These are phyloP conservation scores for Colletotrichum sansevieriae DNA, from an alignment of 2,329 filamentous ascomycete genomes.

Conservation along the genomic window DNA sequence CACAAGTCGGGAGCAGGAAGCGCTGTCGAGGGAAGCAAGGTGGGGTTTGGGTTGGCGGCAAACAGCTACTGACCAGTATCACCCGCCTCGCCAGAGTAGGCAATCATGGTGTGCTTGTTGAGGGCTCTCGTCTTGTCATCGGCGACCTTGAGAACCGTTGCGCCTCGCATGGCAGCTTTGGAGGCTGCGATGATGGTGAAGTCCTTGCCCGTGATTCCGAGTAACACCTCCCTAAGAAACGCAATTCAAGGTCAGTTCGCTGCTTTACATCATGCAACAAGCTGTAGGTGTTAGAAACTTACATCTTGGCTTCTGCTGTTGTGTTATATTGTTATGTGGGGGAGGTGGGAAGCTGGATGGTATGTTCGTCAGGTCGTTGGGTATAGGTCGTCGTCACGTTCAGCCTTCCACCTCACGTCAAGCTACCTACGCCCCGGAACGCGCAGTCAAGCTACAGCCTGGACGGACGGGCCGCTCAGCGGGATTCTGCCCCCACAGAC, in stretches of 20 bases:
- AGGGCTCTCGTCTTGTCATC: conserved; percentile 97
- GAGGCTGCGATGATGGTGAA: conserved; percentile 98
- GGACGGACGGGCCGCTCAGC: conserved; percentile 38
- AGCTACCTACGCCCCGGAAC: conserved; percentile 45
- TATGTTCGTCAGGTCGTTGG: conserved; percentile 27
- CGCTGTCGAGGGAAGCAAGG: not conserved
- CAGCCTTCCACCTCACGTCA: conserved; percentile 36
- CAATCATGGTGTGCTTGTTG: conserved; percentile 95
- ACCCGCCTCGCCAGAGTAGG: conserved; percentile 94
- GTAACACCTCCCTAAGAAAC: conserved; percentile 86
- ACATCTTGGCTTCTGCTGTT: conserved; percentile 47
- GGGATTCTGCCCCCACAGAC: conserved; percentile 51
- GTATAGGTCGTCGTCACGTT: conserved; percentile 33
- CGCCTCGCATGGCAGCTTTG: conserved; percentile 97
- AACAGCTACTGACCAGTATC: conserved; percentile 78
- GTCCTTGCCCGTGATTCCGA: conserved; percentile 99
- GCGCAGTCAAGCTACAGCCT: conserved; percentile 61
- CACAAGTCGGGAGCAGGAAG: not conserved
- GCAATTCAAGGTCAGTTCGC: conserved; percentile 35
- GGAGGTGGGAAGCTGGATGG: conserved; percentile 23
- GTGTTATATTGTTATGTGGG: conserved; percentile 22
- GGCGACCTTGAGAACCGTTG: conserved; percentile 91
- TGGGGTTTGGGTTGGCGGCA: conserved; percentile 13
- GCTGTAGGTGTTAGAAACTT: conserved; percentile 37
- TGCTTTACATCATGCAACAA: conserved; percentile 21